These are phyloP conservation scores for Cladophialophora yegresii DNA, from an alignment of 2,329 filamentous ascomycete genomes.

Conservation along the genomic window DNA sequence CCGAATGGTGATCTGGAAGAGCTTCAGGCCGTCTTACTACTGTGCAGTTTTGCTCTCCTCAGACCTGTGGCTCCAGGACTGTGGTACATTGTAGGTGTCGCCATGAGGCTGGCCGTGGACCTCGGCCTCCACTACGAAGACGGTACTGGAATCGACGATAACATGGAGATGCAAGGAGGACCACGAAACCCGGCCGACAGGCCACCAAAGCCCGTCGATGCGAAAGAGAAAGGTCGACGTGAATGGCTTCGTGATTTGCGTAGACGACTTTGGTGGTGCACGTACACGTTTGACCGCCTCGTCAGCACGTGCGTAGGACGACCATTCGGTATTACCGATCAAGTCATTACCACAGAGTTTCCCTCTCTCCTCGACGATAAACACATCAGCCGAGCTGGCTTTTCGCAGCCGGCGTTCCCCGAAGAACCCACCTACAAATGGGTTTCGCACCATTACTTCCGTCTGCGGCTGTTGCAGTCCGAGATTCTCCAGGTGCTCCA, in stretches of 20 bases:
- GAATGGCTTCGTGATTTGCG: conserved; percentile 86
- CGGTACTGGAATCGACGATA: conserved; percentile 64
- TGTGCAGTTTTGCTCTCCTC: conserved; percentile 88
- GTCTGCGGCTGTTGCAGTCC: conserved; percentile 82
- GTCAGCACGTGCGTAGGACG: conserved; percentile 92
- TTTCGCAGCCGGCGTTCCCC: conserved; percentile 63
- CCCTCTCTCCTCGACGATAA: conserved; percentile 85
- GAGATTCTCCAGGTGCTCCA: conserved; percentile 94
- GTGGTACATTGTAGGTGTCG: conserved; percentile 97
- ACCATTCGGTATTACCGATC: conserved; percentile 92
- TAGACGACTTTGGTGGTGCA: conserved; percentile 92
- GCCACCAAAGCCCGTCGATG: conserved; percentile 43
- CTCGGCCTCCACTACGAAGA: conserved; percentile 92
- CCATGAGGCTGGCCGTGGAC: conserved; percentile 85
- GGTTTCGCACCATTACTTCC: conserved; percentile 89
- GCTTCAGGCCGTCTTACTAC: conserved; percentile 84
- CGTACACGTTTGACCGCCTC: conserved; percentile 90
- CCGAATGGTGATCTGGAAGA: conserved; percentile 91
- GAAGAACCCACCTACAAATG: conserved; percentile 80
- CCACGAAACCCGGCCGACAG: conserved; percentile 28
- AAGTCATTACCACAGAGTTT: conserved; percentile 93
- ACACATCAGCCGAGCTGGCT: conserved; percentile 79
- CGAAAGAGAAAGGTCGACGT: conserved; percentile 65
- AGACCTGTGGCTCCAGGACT: conserved; percentile 88
- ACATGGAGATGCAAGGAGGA: conserved; percentile 37